These are phyloP conservation scores for Barnettozyma siamensis DNA, from an alignment of 805 yeast genomes.

Conservation along the genomic window DNA sequence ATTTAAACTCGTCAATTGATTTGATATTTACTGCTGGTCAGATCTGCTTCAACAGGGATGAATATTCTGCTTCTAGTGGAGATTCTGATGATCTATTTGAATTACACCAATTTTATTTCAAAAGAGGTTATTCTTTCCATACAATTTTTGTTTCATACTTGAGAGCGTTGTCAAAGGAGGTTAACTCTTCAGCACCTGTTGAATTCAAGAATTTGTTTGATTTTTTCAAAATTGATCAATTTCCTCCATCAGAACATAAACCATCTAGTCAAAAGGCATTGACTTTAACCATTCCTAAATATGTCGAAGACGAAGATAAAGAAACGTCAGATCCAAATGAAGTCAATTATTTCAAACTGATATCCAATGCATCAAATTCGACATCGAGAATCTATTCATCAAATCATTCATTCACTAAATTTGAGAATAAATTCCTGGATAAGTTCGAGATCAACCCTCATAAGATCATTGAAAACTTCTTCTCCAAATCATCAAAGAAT, in stretches of 20 bases:
- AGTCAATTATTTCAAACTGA: constrained; percentile 28
- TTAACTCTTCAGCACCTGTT: constrained; percentile 19
- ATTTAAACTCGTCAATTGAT: constrained; percentile 27
- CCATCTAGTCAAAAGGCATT: constrained; percentile 32
- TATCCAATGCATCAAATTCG: constrained; percentile 32
- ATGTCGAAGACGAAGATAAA: constrained; percentile 8
- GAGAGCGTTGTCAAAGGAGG: constrained; percentile 26
- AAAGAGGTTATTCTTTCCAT: constrained; percentile 30
- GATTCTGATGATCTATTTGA: constrained; percentile 26
- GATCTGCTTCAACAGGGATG: constrained; percentile 29
- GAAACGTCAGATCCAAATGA: constrained; percentile 12
- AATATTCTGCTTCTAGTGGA: constrained; percentile 9
- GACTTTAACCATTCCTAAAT: constrained; percentile 28
- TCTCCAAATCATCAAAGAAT: constrained; percentile 32
- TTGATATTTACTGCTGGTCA: constrained; percentile 32
- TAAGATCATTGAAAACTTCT: constrained; percentile 28
- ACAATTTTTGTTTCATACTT: constrained; percentile 30
- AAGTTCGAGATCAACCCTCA: constrained; percentile 36
- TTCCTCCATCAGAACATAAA: constrained; percentile 29
- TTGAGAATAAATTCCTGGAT: constrained; percentile 35
- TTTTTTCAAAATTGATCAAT: constrained; percentile 27
- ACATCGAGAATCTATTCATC: constrained; percentile 29
- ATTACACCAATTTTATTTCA: constrained; percentile 28
- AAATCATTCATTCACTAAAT: constrained; percentile 31
- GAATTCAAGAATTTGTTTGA: constrained; percentile 28